Conservation (phyloP, 257 asterid genomes). For the Ehretia macrophylla region DNA sequence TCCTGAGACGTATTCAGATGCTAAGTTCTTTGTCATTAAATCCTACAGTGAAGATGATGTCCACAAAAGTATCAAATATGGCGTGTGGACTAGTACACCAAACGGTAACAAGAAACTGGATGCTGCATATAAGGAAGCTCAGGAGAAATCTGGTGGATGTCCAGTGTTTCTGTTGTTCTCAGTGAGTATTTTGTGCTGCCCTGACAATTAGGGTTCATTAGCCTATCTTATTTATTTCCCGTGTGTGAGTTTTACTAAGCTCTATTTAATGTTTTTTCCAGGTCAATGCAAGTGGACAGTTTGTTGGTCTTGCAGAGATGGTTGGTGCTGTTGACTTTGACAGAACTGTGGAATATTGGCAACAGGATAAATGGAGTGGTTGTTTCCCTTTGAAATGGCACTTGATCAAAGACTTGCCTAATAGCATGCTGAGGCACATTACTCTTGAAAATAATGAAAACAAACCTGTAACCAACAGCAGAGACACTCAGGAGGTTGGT, state of each 20-base stretch:
- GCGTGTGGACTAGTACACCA: constrained; percentile 50
- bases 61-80: constrained; percentile 46
- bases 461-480: constrained; percentile 48
- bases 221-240: neutral
- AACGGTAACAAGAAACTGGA: constrained; percentile 49
- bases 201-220: neutral
- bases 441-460: constrained; percentile 40
- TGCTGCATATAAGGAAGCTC: constrained; percentile 39
- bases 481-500: constrained; percentile 48
- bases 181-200: constrained; percentile 17
- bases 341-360: constrained; percentile 36
- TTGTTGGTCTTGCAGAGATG: constrained; percentile 51
- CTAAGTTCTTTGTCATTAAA: constrained; percentile 41
- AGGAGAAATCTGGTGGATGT: constrained; percentile 29
- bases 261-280: constrained; percentile 1
- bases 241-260: neutral
- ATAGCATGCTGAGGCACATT: constrained; percentile 30
- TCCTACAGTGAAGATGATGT: constrained; percentile 53
- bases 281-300: constrained; percentile 51
- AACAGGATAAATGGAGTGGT: constrained; percentile 51
- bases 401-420: constrained; percentile 38
- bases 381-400: constrained; percentile 44
- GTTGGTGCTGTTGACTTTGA: constrained; percentile 36
- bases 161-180: constrained; percentile 44
- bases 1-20: constrained; percentile 27